These are phyloP conservation scores for Vitis rupestris DNA, from an alignment of 164 flowering plant species.

Conservation along the genomic window DNA sequence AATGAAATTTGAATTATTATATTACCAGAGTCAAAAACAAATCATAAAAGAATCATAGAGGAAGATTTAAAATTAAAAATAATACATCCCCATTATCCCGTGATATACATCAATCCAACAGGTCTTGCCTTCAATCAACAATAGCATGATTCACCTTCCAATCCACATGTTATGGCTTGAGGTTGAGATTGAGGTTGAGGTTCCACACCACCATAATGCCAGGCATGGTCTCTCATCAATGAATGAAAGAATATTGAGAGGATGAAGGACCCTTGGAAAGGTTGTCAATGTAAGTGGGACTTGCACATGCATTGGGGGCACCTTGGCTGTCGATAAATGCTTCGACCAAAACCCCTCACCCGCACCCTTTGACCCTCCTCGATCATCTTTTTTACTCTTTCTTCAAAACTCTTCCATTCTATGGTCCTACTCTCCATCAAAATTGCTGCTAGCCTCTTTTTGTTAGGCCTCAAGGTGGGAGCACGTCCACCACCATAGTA, in stretches of 20 bases:
- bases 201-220: not conserved
- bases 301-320: slow-evolving; percentile 92
- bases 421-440: slow-evolving; percentile 64
- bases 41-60: no score
- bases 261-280: not conserved
- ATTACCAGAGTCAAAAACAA: no score
- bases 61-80: no score
- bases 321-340: slow-evolving; percentile 88
- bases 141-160: not conserved
- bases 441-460: slow-evolving; percentile 77
- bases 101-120: no score
- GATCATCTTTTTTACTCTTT: slow-evolving; percentile 77
- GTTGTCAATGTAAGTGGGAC: slow-evolving; percentile 23
- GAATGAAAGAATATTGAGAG: not conserved
- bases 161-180: not conserved
- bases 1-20: no score
- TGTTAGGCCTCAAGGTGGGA: slow-evolving; percentile 83
- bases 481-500: slow-evolving; percentile 79
- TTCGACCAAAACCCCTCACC: slow-evolving; percentile 55
- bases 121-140: not conserved
- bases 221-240: no score
- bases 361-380: slow-evolving; percentile 71
- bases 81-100: no score
- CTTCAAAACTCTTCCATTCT: slow-evolving; percentile 65
- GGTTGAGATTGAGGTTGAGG: no score